A percentile compares a stretch with the other conserved stretches of the same genome.
Conservation (phyloP, 2,329 filamentous ascomycete genomes). For the Fusarium cyanostomum region DNA sequence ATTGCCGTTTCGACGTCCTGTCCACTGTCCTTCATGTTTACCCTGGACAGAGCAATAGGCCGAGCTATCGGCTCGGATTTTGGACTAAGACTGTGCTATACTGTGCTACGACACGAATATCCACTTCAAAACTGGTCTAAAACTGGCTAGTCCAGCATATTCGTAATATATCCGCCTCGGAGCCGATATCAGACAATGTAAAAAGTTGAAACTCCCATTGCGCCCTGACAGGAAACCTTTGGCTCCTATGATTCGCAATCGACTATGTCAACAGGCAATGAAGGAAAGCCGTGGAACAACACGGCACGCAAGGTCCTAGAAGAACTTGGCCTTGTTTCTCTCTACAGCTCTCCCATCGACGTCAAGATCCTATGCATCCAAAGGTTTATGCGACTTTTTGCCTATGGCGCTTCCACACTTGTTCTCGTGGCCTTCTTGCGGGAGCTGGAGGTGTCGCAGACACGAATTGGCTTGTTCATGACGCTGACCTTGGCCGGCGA, state of each 20-base stretch:
- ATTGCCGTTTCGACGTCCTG: neutral
- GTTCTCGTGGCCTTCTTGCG: conserved; percentile 66
- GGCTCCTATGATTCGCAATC: neutral
- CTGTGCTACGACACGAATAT: conserved; percentile 1
- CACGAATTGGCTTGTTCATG: conserved; percentile 70
- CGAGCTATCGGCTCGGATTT: conserved; percentile 4
- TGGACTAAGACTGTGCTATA: conserved; percentile 6
- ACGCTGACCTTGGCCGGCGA: conserved; percentile 70
- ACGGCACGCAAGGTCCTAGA: conserved; percentile 8
- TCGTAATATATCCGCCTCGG: conserved; percentile 9
- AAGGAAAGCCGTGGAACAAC: neutral
- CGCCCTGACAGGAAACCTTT: neutral
- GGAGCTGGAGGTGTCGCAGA: conserved; percentile 59
- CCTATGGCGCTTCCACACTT: conserved; percentile 68
- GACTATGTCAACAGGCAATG: conserved; percentile 1
- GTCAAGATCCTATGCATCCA: conserved; percentile 65
- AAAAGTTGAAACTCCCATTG: neutral
- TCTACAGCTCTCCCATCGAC: conserved; percentile 32
- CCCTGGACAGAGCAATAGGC: neutral
- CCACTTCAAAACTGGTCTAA: neutral
- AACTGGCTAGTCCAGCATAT: neutral
- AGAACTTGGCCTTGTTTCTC: conserved; percentile 42
- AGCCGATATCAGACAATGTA: conserved; percentile 9
- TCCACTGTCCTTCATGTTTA: neutral
- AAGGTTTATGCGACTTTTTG: conserved; percentile 70